phyloP scores from a whole-genome alignment of 495 filamentous ascomycete species.

The Podospora didyma region DNA sequence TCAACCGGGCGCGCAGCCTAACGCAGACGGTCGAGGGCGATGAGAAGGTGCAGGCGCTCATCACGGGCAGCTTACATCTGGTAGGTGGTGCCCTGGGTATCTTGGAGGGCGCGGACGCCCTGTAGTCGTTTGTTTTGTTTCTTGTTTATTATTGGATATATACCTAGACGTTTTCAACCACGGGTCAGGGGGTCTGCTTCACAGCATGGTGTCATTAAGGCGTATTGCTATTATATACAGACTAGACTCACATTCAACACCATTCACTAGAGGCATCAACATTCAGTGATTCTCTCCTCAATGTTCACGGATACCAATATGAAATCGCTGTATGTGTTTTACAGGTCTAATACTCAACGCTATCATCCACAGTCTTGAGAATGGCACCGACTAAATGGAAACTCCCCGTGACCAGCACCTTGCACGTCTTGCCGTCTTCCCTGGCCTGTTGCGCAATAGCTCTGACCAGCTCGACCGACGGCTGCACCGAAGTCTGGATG shows the following conservation, averaged over 20 bases:
- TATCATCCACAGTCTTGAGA: constrained; percentile 65
- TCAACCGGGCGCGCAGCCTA: constrained; percentile 60
- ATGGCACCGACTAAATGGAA: constrained; percentile 83
- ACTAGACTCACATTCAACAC: not conserved
- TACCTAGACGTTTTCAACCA: no score
- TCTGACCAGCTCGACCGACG: constrained; percentile 25
- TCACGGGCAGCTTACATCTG: constrained; percentile 62
- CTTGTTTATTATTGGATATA: not conserved
- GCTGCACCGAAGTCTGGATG: constrained; percentile 21
- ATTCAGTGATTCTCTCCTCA: no score
- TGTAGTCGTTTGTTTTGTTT: constrained; percentile 3
- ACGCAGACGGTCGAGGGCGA: constrained; percentile 20
- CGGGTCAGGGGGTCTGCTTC: constrained; percentile 7
- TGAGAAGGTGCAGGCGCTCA: constrained; percentile 42
- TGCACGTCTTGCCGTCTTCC: constrained; percentile 11
- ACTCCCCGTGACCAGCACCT: constrained; percentile 72
- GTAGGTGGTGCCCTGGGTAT: constrained; percentile 56
- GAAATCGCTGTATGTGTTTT: no score
- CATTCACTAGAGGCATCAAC: not conserved
- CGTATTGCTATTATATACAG: not conserved
- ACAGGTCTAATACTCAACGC: constrained; percentile 24
- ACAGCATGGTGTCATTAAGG: constrained; percentile 4
- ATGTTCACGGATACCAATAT: no score
- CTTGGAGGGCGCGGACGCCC: constrained; percentile 39
- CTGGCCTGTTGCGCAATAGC: constrained; percentile 10